Evolutionary conservation across 306 rosid species (phyloP).

Genomic region (Dalbergia oliveri): DNA sequence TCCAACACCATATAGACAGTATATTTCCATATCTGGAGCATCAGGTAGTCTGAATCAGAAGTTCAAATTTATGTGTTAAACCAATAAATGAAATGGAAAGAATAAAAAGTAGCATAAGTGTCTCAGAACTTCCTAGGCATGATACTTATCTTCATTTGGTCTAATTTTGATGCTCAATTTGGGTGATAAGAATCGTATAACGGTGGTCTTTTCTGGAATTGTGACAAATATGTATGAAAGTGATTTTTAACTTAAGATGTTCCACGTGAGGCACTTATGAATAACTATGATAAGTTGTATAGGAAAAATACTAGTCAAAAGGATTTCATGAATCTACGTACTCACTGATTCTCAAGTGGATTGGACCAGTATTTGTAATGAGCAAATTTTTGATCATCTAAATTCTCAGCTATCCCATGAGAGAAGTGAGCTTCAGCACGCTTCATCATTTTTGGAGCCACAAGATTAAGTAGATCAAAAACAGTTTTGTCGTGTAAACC

Average conservation of each 20-base stretch:
- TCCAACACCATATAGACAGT: slow-evolving; percentile 78
- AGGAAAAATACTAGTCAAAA: not conserved
- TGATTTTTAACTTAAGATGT: not conserved
- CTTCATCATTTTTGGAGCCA: slow-evolving; percentile 73
- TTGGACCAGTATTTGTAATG: slow-evolving; percentile 90
- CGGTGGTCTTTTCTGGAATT: not conserved
- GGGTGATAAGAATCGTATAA: not conserved
- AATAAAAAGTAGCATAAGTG: slow-evolving; percentile 9
- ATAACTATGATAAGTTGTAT: not conserved
- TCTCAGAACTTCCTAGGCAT: not conserved
- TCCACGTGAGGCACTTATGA: not conserved
- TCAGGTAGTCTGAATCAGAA: slow-evolving; percentile 65
- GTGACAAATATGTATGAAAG: not conserved
- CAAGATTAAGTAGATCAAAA: slow-evolving; percentile 60
- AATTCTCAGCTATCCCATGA: slow-evolving; percentile 79
- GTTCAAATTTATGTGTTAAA: slow-evolving; percentile 23
- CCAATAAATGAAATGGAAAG: not conserved
- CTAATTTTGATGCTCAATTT: slow-evolving; percentile 13
- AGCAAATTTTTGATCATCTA: slow-evolving; percentile 71
- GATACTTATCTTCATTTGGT: not conserved
- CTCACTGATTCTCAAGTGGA: slow-evolving; percentile 86
- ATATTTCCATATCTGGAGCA: slow-evolving; percentile 84
- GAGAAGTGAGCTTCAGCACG: slow-evolving; percentile 80
- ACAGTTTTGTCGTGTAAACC: slow-evolving; percentile 61
- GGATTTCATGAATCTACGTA: slow-evolving; percentile 8